These are phyloP conservation scores for Cydonia oblonga DNA, from an alignment of 331 rosid species.

Conservation along the genomic window DNA sequence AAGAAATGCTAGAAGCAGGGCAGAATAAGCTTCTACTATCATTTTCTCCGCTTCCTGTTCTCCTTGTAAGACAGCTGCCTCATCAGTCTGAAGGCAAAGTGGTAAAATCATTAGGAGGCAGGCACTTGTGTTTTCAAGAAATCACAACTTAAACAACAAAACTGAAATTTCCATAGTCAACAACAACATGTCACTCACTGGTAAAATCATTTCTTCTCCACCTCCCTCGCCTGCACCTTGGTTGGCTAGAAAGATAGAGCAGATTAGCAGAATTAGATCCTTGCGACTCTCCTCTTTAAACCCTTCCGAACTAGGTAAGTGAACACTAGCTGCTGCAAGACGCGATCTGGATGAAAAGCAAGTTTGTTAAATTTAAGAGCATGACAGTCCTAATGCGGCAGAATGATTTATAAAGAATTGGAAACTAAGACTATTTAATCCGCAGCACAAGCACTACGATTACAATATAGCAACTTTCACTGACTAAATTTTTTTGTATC, in stretches of 20 bases:
- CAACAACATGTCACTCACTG: constrained; percentile 32
- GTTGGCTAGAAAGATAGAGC: constrained; percentile 80
- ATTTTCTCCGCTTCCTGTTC: constrained; percentile 97
- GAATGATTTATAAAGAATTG: neutral
- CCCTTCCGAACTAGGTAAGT: constrained; percentile 34
- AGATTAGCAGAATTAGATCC: constrained; percentile 65
- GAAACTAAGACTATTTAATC: neutral
- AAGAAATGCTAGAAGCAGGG: constrained; percentile 81
- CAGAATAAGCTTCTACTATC: constrained; percentile 90
- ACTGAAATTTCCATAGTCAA: neutral
- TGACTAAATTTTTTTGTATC: neutral
- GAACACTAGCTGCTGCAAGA: constrained; percentile 80
- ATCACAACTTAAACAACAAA: neutral
- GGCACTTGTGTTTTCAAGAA: neutral
- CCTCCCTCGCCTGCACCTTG: constrained; percentile 60
- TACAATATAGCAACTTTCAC: neutral
- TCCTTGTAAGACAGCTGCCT: constrained; percentile 70
- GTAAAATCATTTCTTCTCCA: constrained; percentile 36
- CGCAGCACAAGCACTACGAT: neutral
- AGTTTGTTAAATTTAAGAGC: neutral
- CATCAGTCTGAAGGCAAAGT: constrained; percentile 42
- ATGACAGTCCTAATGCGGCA: neutral
- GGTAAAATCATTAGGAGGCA: no score
- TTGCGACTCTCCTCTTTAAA: constrained; percentile 33
- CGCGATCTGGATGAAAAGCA: constrained; percentile 49